Base-by-base conservation (phyloP, 768 basidiomycete genomes). In the Trametopsis cervina region DNA sequence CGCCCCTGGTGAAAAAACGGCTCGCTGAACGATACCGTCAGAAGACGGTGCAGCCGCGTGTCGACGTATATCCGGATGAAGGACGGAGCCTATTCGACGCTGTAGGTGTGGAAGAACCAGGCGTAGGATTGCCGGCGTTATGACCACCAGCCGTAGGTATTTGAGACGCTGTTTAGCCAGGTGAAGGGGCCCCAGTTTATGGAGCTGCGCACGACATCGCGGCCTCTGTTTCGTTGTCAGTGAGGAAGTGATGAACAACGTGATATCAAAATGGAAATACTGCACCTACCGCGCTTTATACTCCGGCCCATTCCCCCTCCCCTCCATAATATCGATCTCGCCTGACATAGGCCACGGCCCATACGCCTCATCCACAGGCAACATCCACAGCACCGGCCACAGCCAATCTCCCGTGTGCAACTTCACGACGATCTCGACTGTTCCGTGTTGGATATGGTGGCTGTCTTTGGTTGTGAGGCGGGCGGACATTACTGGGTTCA, bases 11-110 rank as follows among this genome's bases (percentile, higher is more conserved):
- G 72, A 89, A 94, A n/a, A 73, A 93, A 90, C 4, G 89, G 81
- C 55, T 80, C 68, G 64, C 83, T 69, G 72, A 93, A 91, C 60
- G 69, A 68, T 47, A 89, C 61, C 39, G 82, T 70, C 49, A 88
- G 73, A 69, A 86, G 76, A 60, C 81, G 77, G 53, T 81, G 76
- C 22, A 94, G 75, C 26, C 89, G 78, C n/a, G 79, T 76, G 67
- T 94, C 91, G 59, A 94, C 87, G 60, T 88, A 90, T 54, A 87
- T 76, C 21, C 84, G 89, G 78, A 94, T 73, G 68, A 89, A 92
- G 20, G 78, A 65, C 48, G 83, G 74, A 26, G 77, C 81, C 92
- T 91, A 96, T 67, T 94, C 92, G 43, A 96, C 65, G 27, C 75
- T 70, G 59, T 86, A 94, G 2, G 80, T 87, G 61, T 93, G 89